Evolutionary conservation across 2,329 filamentous ascomycete genomes (phyloP).

Genomic region (Nemania sp.): DNA sequence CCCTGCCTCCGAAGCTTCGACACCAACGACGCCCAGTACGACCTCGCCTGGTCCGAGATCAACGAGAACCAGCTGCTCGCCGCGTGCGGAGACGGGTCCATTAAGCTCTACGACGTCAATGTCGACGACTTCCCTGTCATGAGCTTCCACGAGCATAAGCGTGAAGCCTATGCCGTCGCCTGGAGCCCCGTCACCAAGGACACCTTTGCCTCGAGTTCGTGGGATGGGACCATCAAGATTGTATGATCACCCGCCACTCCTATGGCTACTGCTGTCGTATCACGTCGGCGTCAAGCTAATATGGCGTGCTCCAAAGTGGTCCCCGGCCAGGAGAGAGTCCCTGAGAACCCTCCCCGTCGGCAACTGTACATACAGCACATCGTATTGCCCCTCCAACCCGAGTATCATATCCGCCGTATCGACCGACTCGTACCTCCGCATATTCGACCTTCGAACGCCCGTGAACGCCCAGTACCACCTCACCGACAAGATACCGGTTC

Average conservation of each 20-base stretch:
- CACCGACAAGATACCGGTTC: conserved; percentile 80
- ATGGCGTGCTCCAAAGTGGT: conserved; percentile 66
- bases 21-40: conserved; percentile 95
- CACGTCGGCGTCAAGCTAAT: conserved; percentile 10
- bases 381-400: conserved; percentile 87
- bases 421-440: conserved; percentile 83
- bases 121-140: conserved; percentile 83
- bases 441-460: conserved; percentile 91
- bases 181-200: conserved; percentile 94
- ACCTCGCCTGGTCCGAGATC: conserved; percentile 91
- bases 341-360: conserved; percentile 88
- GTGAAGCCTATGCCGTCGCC: conserved; percentile 88
- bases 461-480: conserved; percentile 87
- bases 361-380: conserved; percentile 90
- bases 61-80: conserved; percentile 93
- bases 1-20: conserved; percentile 69
- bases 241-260: conserved; percentile 46
- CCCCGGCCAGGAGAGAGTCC: conserved; percentile 73
- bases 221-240: conserved; percentile 95
- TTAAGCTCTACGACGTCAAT: conserved; percentile 90
- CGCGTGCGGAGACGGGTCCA: conserved; percentile 88
- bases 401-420: conserved; percentile 85
- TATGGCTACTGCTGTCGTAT: background rate
- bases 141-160: conserved; percentile 90
- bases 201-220: conserved; percentile 87